Conservation (phyloP, 257 asterid genomes). For the Capsicum pubescens region DNA sequence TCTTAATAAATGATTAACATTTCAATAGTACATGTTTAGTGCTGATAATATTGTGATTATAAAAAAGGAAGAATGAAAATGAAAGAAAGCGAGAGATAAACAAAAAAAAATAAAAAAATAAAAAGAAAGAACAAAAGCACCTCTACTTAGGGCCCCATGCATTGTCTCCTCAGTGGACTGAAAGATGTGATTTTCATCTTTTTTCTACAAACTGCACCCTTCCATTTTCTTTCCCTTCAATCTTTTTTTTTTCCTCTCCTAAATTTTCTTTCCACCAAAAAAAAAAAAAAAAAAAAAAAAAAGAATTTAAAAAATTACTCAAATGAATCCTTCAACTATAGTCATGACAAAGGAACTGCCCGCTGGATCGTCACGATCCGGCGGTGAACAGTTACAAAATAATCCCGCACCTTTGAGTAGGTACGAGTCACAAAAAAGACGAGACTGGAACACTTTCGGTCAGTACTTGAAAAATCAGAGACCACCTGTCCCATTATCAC, state of each 20-base stretch:
- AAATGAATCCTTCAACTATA: slow-evolving; percentile 52
- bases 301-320: background rate
- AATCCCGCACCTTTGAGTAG: slow-evolving; percentile 62
- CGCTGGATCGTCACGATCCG: slow-evolving; percentile 53
- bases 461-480: slow-evolving; percentile 80
- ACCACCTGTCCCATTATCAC: slow-evolving; percentile 69
- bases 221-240: slow-evolving; percentile 35
- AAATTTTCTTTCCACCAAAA: slow-evolving; percentile 43
- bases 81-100: slow-evolving; percentile 34
- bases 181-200: slow-evolving; percentile 53
- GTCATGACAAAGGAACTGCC: slow-evolving; percentile 35
- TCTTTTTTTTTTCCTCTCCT: slow-evolving; percentile 26
- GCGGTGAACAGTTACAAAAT: slow-evolving; percentile 35
- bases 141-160: slow-evolving; percentile 56
- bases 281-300: slow-evolving; percentile 31
- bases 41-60: background rate
- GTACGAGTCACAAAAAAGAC: slow-evolving; percentile 79
- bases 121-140: slow-evolving; percentile 62
- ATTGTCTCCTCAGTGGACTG: slow-evolving; percentile 70
- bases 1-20: background rate
- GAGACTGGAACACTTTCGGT: slow-evolving; percentile 96
- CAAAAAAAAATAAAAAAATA: slow-evolving; percentile 21
- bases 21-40: slow-evolving; percentile 6
- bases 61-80: slow-evolving; percentile 16
- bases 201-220: slow-evolving; percentile 51